These are phyloP conservation scores for Colletotrichum brevisporum DNA, from an alignment of 2,329 filamentous ascomycete genomes.

Conservation along the genomic window DNA sequence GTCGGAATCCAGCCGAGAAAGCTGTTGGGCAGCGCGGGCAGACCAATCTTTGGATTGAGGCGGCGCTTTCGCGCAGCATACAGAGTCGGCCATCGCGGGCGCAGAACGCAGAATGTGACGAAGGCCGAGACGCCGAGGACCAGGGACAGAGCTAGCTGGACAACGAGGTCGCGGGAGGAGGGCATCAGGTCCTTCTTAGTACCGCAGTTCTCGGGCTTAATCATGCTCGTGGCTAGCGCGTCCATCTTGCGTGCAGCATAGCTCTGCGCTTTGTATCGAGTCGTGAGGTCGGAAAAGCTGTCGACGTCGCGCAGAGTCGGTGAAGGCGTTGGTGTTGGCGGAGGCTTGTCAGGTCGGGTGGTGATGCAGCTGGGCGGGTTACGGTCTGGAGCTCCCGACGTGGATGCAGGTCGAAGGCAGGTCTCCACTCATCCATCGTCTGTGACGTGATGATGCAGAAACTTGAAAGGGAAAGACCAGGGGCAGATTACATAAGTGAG, in stretches of 20 bases:
- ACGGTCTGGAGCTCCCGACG: conserved; percentile 17
- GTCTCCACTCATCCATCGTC: conserved; percentile 33
- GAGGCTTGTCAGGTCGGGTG: background rate
- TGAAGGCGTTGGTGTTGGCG: no score
- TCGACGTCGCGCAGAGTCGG: conserved; percentile 9
- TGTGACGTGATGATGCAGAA: conserved; percentile 40
- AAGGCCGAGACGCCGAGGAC: conserved; percentile 80
- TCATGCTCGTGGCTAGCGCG: background rate
- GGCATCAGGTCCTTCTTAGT: conserved; percentile 44
- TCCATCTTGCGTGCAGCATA: conserved; percentile 37
- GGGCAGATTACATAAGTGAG: background rate
- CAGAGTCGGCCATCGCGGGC: conserved; percentile 91
- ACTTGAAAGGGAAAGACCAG: background rate
- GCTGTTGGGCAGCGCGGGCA: conserved; percentile 86
- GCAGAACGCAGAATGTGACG: conserved; percentile 83
- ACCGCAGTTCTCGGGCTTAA: conserved; percentile 43
- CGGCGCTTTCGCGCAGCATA: conserved; percentile 91
- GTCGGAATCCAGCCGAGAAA: conserved; percentile 95
- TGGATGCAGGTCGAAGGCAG: conserved; percentile 7
- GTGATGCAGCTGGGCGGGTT: conserved; percentile 25
- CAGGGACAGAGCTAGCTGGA: conserved; percentile 81
- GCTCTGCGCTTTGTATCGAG: background rate
- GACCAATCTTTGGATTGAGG: conserved; percentile 67
- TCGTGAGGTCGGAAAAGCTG: background rate
- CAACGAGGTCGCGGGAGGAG: conserved; percentile 54